phyloP scores from a whole-genome alignment of 805 yeast genomes.

The Candida lessepsii region DNA sequence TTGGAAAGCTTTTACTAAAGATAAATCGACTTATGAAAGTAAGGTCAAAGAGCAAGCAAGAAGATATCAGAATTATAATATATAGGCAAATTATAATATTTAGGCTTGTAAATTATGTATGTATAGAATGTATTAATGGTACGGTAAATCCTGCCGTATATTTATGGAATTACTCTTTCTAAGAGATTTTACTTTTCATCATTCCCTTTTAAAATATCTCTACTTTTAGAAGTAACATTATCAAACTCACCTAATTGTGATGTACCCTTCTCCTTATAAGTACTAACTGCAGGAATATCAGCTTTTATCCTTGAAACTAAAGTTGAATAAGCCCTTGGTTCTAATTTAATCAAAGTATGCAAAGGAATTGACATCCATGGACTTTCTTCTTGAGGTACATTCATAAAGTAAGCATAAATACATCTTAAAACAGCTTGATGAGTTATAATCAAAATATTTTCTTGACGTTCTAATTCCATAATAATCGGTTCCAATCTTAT shows the following conservation, averaged over 20 bases:
- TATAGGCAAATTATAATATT: conserved; percentile 16
- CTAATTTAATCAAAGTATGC: conserved; percentile 89
- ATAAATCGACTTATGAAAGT: conserved; percentile 66
- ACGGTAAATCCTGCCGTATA: no score
- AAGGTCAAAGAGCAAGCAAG: conserved; percentile 80
- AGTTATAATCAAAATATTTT: conserved; percentile 90
- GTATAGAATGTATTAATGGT: conserved; percentile 4
- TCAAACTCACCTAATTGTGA: conserved; percentile 56
- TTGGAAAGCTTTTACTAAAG: conserved; percentile 78
- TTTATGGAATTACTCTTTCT: no score
- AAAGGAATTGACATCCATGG: conserved; percentile 99
- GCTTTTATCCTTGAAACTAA: conserved; percentile 88
- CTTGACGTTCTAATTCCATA: conserved; percentile 97
- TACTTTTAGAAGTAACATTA: conserved; percentile 39
- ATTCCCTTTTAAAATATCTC: conserved; percentile 48
- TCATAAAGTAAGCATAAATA: conserved; percentile 96
- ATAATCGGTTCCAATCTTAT: conserved; percentile 94
- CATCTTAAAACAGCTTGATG: conserved; percentile 98
- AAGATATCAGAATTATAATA: conserved; percentile 49
- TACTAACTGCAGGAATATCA: conserved; percentile 95
- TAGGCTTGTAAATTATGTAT: conserved; percentile 3
- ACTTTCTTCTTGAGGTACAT: conserved; percentile 93
- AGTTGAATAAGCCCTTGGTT: conserved; percentile 93
- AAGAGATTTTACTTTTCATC: conserved; percentile 10
- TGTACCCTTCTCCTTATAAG: conserved; percentile 94